Evolutionary conservation across 441 rosid species (phyloP).

Genomic region (Pelargonium cotyledonis): DNA sequence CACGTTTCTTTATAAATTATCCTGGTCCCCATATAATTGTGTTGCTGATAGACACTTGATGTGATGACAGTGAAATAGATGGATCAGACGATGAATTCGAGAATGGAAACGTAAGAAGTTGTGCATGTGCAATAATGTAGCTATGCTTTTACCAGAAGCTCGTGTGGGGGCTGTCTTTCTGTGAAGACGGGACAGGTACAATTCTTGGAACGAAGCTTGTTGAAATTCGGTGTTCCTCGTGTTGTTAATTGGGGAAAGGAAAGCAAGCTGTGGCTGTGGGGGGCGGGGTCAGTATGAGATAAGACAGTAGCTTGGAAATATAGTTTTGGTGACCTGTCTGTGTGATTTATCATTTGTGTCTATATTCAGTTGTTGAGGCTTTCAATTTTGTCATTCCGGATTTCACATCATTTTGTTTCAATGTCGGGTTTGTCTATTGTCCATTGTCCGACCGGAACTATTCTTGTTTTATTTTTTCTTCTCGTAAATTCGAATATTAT

Average conservation of each 20-base stretch:
- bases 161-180: slow-evolving; percentile 11
- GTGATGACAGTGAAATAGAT: slow-evolving; percentile 64
- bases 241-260: slow-evolving; percentile 17
- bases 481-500: background rate
- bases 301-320: slow-evolving; percentile 17
- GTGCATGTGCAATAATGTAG: slow-evolving; percentile 83
- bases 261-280: slow-evolving; percentile 14
- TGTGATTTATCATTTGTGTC: slow-evolving; percentile 36
- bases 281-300: background rate
- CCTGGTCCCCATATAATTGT: background rate
- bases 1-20: background rate
- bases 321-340: slow-evolving; percentile 15
- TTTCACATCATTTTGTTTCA: slow-evolving; percentile 21
- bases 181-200: slow-evolving; percentile 11
- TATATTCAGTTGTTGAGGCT: slow-evolving; percentile 29
- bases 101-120: slow-evolving; percentile 54
- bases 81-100: slow-evolving; percentile 73
- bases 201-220: slow-evolving; percentile 19
- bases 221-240: slow-evolving; percentile 17
- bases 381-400: slow-evolving; percentile 39
- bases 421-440: slow-evolving; percentile 17
- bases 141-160: slow-evolving; percentile 8
- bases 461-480: slow-evolving; percentile 15
- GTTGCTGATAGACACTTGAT: slow-evolving; percentile 24
- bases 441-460: slow-evolving; percentile 23